Base-by-base conservation (phyloP, 371 early-diverging fungal genomes). In the Funneliformis caledonium region DNA sequence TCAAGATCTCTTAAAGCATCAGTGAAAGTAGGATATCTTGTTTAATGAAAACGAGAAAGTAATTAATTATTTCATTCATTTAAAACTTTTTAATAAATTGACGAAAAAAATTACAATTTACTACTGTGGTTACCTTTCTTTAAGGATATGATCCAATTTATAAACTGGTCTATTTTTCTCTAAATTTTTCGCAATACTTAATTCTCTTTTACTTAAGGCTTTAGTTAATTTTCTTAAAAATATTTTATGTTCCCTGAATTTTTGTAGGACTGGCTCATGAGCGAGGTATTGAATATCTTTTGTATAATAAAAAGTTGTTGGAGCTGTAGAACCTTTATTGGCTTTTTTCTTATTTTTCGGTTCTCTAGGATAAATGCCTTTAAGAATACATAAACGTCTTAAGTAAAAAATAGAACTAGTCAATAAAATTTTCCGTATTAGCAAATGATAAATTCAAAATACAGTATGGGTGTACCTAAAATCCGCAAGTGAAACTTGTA, bases 311-410 rank as follows among this genome's bases (percentile, higher is more conserved):
- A 94, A 97, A 19, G 97, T 98, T 9, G 93, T 88, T 37, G 94
- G 93, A 47, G 93, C 93, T 11, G 96, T 93, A 26, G 95, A 94
- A n/a, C 97, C 97, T 85, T 94, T 93, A 88, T 93, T 93, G 87
- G 95, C 95, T 86, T 96, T 96, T 89, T 96, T 96, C 84, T 94
- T 93, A 89, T 94, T 96, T 81, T 91, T 92, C 61, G 99, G 99
- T 85, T 97, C 97, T 67, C 96, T 94, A 22, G 99, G 99, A 87
- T 98, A 98, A 81, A 99, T 95, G 48, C 99, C 99, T 88, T 99
- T 99, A 82, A 99, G 87, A 85, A 99, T 99, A 88, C 98, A 98
- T 77, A 99, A 90, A 62, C 98, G 97, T 86, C 99, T 93, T 81
- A 31, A 50, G 26, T 68, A 73, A 19, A 47, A 76, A 69, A 69